Evolutionary conservation across 345 rosid species (phyloP), one percentile per base, ranked within the genome.

Genomic region (Melastoma malabathricum): DNA sequence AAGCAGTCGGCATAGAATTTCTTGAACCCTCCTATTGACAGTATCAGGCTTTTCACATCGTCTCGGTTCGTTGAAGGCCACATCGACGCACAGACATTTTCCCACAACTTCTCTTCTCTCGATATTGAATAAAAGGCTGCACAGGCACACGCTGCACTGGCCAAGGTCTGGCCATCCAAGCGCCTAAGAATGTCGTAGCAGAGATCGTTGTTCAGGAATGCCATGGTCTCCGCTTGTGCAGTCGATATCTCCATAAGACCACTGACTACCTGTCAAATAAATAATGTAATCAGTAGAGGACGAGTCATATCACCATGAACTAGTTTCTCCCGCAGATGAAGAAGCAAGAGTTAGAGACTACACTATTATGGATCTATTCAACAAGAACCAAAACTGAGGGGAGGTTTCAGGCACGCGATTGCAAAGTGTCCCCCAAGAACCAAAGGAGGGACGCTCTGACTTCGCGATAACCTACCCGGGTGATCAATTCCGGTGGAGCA

Each of bases 1-100:
- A 83, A 83, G 61, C 92, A 83, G 54, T 83, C 86, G 0, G 84
- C 75, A 58, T 83, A 83, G 48, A 80, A 83, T 70, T 83, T 83
- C 62, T 79, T 69, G 64, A 80, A 83, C 46, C 92, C 92, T n/a
- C 92, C 92, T 31, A 80, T 72, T 0, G 72, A 72, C 6, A 70
- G 61, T 62, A 83, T 75, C 44, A 83, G 65, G 60, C 52, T 59
- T 69, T 69, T 83, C 25, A 80, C 86, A 52, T 83, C 92, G 27
- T 75, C 84, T 51, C 80, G 68, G 41, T 67, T 60, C 16, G 84
- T 77, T 15, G 92, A 80, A 53, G 86, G 92, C 92, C 92, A 83
- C 86, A 75, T 63, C 5, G 84, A 71, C 48, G 82, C 69, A 54
- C 92, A 83, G 7, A 75, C 86, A 69, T 80, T 73, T 64, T 83